Evolutionary conservation across 305 asterid genomes (phyloP), one percentile per base, ranked within the genome.

Genomic region (Caryopteris hybrid): DNA sequence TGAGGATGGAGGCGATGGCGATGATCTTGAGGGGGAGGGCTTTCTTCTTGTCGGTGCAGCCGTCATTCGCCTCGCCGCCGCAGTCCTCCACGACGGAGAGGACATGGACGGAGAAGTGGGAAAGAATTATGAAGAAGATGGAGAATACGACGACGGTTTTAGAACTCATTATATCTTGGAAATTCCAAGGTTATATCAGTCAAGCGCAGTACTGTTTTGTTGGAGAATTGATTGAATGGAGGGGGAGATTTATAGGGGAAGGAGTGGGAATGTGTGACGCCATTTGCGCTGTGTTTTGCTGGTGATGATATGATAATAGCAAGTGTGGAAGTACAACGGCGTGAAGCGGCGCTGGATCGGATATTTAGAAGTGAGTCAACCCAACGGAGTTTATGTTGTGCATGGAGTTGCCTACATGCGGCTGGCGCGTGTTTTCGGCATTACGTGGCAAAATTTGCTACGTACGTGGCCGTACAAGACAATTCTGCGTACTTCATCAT

Each of bases 1-100:
- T 4, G 0, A 91, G 61, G 4, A 90, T 88, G 6, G 83, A 69
- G 3, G 63, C 61, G 22, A 90, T 80, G 51, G 94, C 97, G 46
- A 90, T 91, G 68, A 91, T 76, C 31, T 91, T 91, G 1, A 91
- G 81, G 0, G 82, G 74, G 25, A 77, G 52, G 0, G 95, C 91
- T 33, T 78, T 78, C 2, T 71, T 55, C 70, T 86, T 88, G 77
- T 86, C 33, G 71, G 17, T 77, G 75, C 95, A 88, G 14, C 73
- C 55, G 70, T 50, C 69, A 0, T 38, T 7, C 0, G 67, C 53
- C 6, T 29, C 72, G 4, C 34, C 79, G 48, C 83, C 86, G 54
- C 95, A 89, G 0, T 71, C 85, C 43, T 48, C 8, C 13, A 51
- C 81, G 2, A 66, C 84, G 16, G 92, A 73, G 2, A 65, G 16